Evolutionary conservation across 805 yeast genomes (phyloP).

Genomic region (Saccharomycopsis fibuligera): DNA sequence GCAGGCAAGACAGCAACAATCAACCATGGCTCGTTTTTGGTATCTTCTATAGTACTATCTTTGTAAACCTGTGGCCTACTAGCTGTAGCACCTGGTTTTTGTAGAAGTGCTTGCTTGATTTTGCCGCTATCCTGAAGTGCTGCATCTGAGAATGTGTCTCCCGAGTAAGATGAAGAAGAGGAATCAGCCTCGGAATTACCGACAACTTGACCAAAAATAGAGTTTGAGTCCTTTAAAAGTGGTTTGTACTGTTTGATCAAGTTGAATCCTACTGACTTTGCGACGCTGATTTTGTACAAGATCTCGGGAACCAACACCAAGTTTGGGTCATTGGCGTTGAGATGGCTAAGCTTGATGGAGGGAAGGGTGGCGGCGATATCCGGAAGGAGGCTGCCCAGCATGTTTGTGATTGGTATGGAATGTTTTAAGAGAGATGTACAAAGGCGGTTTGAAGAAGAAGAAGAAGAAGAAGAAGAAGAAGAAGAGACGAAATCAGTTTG

Average conservation of each 20-base stretch:
- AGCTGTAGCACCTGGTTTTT: neutral
- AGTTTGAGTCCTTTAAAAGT: neutral
- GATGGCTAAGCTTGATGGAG: neutral
- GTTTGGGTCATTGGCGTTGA: neutral
- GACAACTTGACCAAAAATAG: neutral
- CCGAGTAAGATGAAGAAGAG: conserved; percentile 4
- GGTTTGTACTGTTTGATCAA: neutral
- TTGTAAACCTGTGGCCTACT: too few species aligned
- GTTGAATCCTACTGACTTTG: conserved; percentile 24
- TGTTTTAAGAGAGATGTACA: too few species aligned
- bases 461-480: too few species aligned
- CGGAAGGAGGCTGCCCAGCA: too few species aligned
- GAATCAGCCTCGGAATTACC: neutral
- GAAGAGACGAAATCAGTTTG: too few species aligned
- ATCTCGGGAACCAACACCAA: conserved; percentile 56
- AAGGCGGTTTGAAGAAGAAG: too few species aligned
- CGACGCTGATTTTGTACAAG: conserved; percentile 45
- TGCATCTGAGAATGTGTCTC: conserved; percentile 27
- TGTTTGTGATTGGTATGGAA: too few species aligned
- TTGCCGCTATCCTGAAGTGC: conserved; percentile 31
- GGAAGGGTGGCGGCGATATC: neutral
- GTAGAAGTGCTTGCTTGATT: conserved; percentile 23
- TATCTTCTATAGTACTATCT: neutral
- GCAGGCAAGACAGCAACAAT: neutral
- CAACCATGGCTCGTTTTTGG: neutral